These are phyloP conservation scores for Fraxinus ornus DNA, from an alignment of 305 asterid genomes.

Conservation along the genomic window DNA sequence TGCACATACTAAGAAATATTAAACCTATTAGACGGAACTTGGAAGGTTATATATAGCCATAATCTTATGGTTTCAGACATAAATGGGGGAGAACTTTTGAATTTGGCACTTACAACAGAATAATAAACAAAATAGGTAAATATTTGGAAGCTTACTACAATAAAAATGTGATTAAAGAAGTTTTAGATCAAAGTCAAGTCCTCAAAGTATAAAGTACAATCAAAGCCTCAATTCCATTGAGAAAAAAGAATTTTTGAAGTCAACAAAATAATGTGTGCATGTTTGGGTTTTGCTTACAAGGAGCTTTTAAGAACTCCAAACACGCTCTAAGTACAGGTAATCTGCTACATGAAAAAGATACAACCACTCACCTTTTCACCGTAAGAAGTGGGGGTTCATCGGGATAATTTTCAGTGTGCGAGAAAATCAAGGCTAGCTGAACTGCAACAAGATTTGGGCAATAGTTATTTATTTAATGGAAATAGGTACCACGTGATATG, in stretches of 20 bases:
- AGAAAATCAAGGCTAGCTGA: constrained; percentile 70
- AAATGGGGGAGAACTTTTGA: not conserved
- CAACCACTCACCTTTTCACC: constrained; percentile 52
- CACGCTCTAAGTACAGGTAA: not conserved
- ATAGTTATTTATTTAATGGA: constrained; percentile 22
- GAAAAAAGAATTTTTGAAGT: not conserved
- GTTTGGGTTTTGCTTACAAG: not conserved
- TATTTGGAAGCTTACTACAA: not conserved
- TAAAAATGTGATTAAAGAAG: not conserved
- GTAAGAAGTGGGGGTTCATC: constrained; percentile 90
- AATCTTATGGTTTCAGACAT: not conserved
- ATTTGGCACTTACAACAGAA: not conserved
- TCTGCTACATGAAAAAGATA: constrained; percentile 1
- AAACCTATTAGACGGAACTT: not conserved
- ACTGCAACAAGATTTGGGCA: constrained; percentile 45
- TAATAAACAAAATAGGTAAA: not conserved
- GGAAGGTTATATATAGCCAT: not conserved
- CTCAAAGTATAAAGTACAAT: not conserved
- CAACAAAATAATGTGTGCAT: not conserved
- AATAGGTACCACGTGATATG: constrained; percentile 15
- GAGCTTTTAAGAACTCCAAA: not conserved
- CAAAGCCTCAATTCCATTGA: not conserved
- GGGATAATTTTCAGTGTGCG: constrained; percentile 91
- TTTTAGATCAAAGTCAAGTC: not conserved
- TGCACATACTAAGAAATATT: not conserved